Base-by-base conservation (phyloP, 192 early-diverging fungal species). In the Physocladia obscura region DNA sequence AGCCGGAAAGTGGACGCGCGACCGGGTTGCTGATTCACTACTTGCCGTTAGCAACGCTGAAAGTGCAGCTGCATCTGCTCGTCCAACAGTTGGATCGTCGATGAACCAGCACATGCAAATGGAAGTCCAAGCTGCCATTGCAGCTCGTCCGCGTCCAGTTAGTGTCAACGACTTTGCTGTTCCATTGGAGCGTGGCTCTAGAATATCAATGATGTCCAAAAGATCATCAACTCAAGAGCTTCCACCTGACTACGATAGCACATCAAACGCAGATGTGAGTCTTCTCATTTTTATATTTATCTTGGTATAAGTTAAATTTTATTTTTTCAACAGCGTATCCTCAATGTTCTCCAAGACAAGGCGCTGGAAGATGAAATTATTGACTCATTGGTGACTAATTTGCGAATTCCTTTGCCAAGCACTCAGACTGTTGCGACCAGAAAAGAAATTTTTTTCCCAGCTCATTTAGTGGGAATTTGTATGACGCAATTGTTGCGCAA, bases 401-500 rank as follows among this genome's bases (percentile, higher is more conserved):
- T 98, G 36, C 91, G 92, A 71, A 94, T 98, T 65, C 94, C 95
- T 11, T 79, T 93, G 35, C 93, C 93, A 54, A 89, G 79, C 64
- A 80, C 88, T 2, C 90, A 93, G 61, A 85, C 88, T 32, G 78
- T 89, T 71, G 93, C 89, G 31, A 88, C 77, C 57, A 78, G 77
- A 76, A 92, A 88, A 79, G 94, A 94, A 73, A 91, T 99, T 44
- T 85, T 97, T 76, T 97, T 95, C 89, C 95, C 96, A 0, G 92
- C 97, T 17, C 95, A 97, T 60, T 76, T 94, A 36, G 95, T 98
- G 57, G 92, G 94, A 34, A 79, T 89, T 62, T 82, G 85, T 76
- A 87, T 91, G 34, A 88, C 89, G 52, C 92, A 96, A 76, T 89
- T 95, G 86, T 87, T 94, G 82, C 87, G 89, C 76, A 84, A 89